A percentile compares a stretch with the other conserved stretches of the same genome.
These are phyloP conservation scores for Suhomyces prunicola DNA, from an alignment of 805 yeast genomes.

Conservation along the genomic window DNA sequence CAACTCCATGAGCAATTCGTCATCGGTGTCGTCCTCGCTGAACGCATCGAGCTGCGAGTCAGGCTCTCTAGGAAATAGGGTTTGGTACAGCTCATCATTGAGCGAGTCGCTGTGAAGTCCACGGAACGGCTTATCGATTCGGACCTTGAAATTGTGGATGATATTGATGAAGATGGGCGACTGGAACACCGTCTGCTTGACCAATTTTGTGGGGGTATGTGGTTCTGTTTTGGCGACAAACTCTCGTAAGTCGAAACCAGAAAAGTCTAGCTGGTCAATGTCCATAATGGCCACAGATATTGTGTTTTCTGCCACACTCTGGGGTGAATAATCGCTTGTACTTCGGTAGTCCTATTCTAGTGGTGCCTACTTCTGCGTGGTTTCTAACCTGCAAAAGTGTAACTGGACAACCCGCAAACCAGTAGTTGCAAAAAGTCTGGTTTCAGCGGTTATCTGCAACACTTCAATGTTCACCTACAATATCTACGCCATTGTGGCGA, in stretches of 20 bases:
- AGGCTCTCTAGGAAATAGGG: constrained; percentile 24
- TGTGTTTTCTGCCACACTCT: not conserved
- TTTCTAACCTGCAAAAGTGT: not conserved
- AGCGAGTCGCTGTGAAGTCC: constrained; percentile 34
- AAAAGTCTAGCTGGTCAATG: constrained; percentile 8
- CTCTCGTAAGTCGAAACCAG: constrained; percentile 9
- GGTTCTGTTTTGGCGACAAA: not conserved
- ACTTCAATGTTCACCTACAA: constrained; percentile 3
- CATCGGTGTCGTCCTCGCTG: constrained; percentile 33
- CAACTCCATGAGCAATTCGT: constrained; percentile 7
- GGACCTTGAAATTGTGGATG: constrained; percentile 31
- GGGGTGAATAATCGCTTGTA: not conserved
- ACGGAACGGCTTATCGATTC: constrained; percentile 26
- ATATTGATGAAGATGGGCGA: constrained; percentile 39
- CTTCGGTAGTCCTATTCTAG: not conserved
- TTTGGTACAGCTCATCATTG: constrained; percentile 38
- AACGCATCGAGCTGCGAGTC: constrained; percentile 41
- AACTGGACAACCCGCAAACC: not conserved
- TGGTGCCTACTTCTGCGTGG: not conserved
- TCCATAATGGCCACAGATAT: constrained; percentile 7
- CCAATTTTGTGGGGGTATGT: not conserved
- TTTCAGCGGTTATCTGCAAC: not conserved
- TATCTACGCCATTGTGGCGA: constrained; percentile 4
- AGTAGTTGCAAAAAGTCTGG: not conserved
- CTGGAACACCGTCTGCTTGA: constrained; percentile 37